These are phyloP conservation scores for Saturnispora zaruensis DNA, from an alignment of 805 yeast genomes.

Conservation along the genomic window DNA sequence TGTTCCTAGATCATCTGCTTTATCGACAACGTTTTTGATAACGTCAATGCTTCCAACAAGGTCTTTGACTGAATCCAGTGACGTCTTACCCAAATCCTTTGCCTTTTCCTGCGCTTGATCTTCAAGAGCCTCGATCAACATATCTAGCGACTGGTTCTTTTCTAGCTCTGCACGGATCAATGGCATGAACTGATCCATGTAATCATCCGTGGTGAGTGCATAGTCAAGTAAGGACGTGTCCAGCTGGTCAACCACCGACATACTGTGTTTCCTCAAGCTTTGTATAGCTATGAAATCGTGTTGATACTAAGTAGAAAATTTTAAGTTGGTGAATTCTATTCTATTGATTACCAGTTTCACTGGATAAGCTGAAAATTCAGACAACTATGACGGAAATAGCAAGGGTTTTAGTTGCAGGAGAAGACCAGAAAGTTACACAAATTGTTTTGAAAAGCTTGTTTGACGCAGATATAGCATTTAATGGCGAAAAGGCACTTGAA, in stretches of 20 bases:
- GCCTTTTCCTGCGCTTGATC: constrained; percentile 52
- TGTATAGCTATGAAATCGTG: neutral
- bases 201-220: constrained; percentile 53
- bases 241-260: neutral
- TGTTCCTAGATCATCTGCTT: constrained; percentile 47
- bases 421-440: neutral
- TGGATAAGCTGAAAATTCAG: neutral
- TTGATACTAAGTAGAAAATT: neutral
- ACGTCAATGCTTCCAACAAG: constrained; percentile 52
- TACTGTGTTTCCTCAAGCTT: neutral
- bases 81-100: constrained; percentile 49
- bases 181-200: constrained; percentile 73
- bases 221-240: constrained; percentile 19
- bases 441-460: neutral
- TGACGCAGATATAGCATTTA: neutral
- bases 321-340: neutral
- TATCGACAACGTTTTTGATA: constrained; percentile 51
- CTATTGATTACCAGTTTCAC: neutral
- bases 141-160: constrained; percentile 44
- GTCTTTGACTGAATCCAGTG: constrained; percentile 52
- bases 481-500: neutral
- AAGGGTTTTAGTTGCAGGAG: neutral
- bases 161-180: constrained; percentile 53
- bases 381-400: neutral
- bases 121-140: constrained; percentile 47